Percentiles rank a stretch among this genome's conserved stretches.
Evolutionary conservation across 441 rosid genomes (phyloP).

Genomic region (Isatis lusitanica): DNA sequence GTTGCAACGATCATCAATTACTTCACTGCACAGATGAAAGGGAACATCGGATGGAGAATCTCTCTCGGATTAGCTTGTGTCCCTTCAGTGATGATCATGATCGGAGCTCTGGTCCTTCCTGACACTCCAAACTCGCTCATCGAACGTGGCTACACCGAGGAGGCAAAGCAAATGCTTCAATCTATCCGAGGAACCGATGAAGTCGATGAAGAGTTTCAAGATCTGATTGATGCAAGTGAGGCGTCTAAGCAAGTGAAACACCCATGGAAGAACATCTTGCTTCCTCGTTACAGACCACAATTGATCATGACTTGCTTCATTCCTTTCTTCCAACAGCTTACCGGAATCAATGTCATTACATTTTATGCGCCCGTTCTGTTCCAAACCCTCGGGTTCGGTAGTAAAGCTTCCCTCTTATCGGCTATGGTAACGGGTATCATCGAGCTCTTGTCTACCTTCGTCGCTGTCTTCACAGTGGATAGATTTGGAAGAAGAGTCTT

Average conservation of each 20-base stretch:
- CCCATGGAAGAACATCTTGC: conserved; percentile 50
- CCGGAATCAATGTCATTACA: conserved; percentile 56
- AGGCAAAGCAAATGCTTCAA: conserved; percentile 44
- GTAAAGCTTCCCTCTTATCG: conserved; percentile 51
- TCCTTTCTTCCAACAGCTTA: conserved; percentile 59
- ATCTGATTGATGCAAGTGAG: conserved; percentile 48
- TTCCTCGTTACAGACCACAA: conserved; percentile 56
- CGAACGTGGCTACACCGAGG: conserved; percentile 47
- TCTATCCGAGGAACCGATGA: conserved; percentile 43
- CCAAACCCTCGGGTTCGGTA: conserved; percentile 51
- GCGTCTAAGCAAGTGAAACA: conserved; percentile 44
- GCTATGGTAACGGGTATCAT: conserved; percentile 52
- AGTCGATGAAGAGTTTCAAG: conserved; percentile 49
- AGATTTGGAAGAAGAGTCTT: conserved; percentile 48
- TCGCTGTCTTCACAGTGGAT: conserved; percentile 50
- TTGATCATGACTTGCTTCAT: conserved; percentile 42
- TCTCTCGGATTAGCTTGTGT: conserved; percentile 49
- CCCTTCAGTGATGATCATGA: conserved; percentile 44
- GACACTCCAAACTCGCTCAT: conserved; percentile 54
- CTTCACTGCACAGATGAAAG: conserved; percentile 43
- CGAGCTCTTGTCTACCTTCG: conserved; percentile 43
- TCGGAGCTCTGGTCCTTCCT: conserved; percentile 46
- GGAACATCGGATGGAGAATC: conserved; percentile 54
- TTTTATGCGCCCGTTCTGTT: conserved; percentile 65
- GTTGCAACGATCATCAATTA: conserved; percentile 49